Evolutionary conservation across 2,329 filamentous ascomycete species (phyloP), one percentile per base, ranked within the genome.

Genomic region (Colletotrichum tropicale): DNA sequence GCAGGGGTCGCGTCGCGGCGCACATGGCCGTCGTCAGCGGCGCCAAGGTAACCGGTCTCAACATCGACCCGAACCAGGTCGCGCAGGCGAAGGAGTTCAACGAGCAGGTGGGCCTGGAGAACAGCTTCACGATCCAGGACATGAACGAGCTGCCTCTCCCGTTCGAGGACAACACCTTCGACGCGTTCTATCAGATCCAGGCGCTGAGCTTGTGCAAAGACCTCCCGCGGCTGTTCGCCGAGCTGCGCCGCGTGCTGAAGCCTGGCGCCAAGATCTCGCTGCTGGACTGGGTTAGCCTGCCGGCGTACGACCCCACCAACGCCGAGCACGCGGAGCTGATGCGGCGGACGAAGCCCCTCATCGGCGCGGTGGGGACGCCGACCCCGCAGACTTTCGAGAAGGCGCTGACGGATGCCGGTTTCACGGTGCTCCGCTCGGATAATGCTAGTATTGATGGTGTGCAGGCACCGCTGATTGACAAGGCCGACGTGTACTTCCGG

Each of bases 171-270:
- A 81, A 80, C 30, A 84, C 83, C 56, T 89, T 90, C 79, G 88
- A 90, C 72, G 88, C 85, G 34, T 89, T 90, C 75, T 90, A 87
- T 85, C 89, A 87, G 88, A 93, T 86, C 87, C 92, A 86, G 85
- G 92, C 83, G 71, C 88, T 86, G 80, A 91, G 85, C 84, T 87
- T 86, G 34, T 89, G 87, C 84, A 88, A 88, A 76, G 87, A 90
- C 69, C 83, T 87, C 3, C 78, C 83, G 4, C 81, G 83, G 9
- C 83, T 89, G 13, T 89, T 89, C 81, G 81, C 81, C 65, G 89
- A 90, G 80, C 82, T 90, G 68, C 86, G 84, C 79, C 85, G 89
- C 21, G 82, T 90, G 6, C 77, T 90, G 68, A 88, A 88, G 80
- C 89, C 89, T 1, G 88, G 88, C 16, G 86, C 88, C 13, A 86